Percentiles rank a stretch among this genome's conserved stretches.
Conservation (phyloP, 805 yeast genomes). For the Candida sithepensis region DNA sequence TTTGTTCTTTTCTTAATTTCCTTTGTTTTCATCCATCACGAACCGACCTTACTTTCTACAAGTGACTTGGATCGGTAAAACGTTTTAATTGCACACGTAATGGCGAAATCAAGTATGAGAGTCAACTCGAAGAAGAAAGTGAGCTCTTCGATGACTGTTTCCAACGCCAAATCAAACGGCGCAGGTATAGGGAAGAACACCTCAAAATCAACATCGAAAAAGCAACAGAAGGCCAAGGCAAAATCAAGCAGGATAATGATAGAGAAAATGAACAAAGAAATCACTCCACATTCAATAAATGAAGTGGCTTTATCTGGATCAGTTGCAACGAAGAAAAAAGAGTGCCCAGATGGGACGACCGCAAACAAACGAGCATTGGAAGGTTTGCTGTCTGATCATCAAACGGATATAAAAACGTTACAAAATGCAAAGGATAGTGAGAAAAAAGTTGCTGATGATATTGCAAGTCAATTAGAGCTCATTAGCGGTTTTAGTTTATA, state of each 20-base stretch:
- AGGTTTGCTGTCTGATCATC: slow-evolving; percentile 36
- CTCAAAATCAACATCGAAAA: slow-evolving; percentile 14
- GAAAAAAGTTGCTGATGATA: slow-evolving; percentile 37
- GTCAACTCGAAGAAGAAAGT: background rate
- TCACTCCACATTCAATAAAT: slow-evolving; percentile 21
- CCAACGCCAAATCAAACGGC: background rate
- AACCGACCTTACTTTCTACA: too few relatives aligned
- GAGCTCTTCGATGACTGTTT: background rate
- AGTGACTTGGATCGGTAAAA: too few relatives aligned
- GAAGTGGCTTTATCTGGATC: slow-evolving; percentile 12
- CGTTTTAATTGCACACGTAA: too few relatives aligned
- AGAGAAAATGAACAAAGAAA: slow-evolving; percentile 24
- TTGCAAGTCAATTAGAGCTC: slow-evolving; percentile 44
- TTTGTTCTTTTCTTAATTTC: background rate
- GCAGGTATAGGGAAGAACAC: background rate
- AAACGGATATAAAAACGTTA: slow-evolving; percentile 32
- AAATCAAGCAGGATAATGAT: slow-evolving; percentile 25
- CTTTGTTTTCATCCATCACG: too few relatives aligned
- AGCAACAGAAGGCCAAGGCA: slow-evolving; percentile 18
- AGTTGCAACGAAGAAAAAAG: background rate
- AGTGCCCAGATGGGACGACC: background rate
- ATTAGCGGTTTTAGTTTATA: slow-evolving; percentile 40
- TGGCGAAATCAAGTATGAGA: slow-evolving; percentile 2
- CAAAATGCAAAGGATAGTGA: slow-evolving; percentile 20
- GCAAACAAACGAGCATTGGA: slow-evolving; percentile 31